Percentiles rank a stretch among this genome's conserved stretches.
These are phyloP conservation scores for Oidiodendron maius DNA, from an alignment of 495 filamentous ascomycete genomes.

Conservation along the genomic window DNA sequence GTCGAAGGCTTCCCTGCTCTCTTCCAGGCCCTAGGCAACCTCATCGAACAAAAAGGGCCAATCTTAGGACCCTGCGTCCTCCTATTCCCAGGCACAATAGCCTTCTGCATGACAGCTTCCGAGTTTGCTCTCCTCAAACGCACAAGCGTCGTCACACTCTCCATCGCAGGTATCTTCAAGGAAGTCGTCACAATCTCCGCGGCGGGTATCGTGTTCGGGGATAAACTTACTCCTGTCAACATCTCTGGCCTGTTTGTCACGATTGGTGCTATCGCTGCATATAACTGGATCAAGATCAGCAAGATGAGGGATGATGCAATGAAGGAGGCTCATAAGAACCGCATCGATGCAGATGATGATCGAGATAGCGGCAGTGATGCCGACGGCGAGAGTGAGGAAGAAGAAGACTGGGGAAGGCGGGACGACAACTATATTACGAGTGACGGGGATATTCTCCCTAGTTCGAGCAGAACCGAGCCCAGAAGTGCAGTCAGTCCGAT, in stretches of 20 bases:
- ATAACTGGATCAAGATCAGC: slow-evolving; percentile 90
- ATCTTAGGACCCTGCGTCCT: slow-evolving; percentile 52
- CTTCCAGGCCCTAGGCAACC: slow-evolving; percentile 49
- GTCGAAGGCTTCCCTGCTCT: slow-evolving; percentile 75
- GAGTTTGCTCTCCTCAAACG: slow-evolving; percentile 95
- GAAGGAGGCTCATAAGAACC: slow-evolving; percentile 32
- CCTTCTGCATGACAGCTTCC: slow-evolving; percentile 93
- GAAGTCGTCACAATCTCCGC: slow-evolving; percentile 95
- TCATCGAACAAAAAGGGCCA: slow-evolving; percentile 62
- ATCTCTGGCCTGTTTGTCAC: slow-evolving; percentile 83
- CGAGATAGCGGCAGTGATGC: slow-evolving; percentile 3
- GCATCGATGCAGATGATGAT: slow-evolving; percentile 7
- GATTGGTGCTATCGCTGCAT: slow-evolving; percentile 75
- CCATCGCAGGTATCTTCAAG: slow-evolving; percentile 98
- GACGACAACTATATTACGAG: slow-evolving; percentile 25
- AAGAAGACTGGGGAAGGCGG: slow-evolving; percentile 25
- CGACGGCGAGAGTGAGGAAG: slow-evolving; percentile 2
- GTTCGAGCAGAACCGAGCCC: slow-evolving; percentile 8
- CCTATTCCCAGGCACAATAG: slow-evolving; percentile 84
- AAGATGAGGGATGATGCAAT: slow-evolving; percentile 77
- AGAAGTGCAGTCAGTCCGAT: slow-evolving; percentile 4
- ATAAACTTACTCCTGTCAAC: slow-evolving; percentile 85
- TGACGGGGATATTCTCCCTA: slow-evolving; percentile 28
- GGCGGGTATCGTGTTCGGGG: slow-evolving; percentile 83
- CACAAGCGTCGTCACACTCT: slow-evolving; percentile 91